Evolutionary conservation across 2,329 filamentous ascomycete genomes (phyloP).

Genomic region (Trichoderma cornu-damae): DNA sequence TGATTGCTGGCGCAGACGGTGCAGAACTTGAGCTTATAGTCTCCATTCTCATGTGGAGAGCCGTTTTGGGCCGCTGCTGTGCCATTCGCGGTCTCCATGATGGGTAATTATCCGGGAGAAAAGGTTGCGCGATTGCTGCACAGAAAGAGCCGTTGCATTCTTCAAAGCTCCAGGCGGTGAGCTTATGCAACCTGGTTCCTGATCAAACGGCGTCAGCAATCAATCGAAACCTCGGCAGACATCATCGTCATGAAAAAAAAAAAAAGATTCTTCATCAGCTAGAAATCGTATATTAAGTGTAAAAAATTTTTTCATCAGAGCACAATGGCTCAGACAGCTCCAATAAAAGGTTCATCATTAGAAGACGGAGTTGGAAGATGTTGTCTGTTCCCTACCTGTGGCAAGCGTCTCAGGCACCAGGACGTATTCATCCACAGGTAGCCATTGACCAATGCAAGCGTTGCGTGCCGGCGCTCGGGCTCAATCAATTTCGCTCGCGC

Average conservation of each 20-base stretch:
- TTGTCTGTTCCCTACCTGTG: conserved; percentile 24
- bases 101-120: conserved; percentile 18
- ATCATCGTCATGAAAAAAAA: not conserved
- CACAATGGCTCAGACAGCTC: conserved; percentile 68
- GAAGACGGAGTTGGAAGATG: conserved; percentile 17
- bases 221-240: not conserved
- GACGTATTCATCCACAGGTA: not conserved
- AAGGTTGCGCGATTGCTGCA: conserved; percentile 6
- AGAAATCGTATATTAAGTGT: conserved; percentile 48
- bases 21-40: conserved; percentile 90
- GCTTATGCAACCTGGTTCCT: not conserved
- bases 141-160: conserved; percentile 23
- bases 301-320: conserved; percentile 56
- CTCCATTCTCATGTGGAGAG: conserved; percentile 47
- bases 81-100: conserved; percentile 43
- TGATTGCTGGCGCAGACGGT: conserved; percentile 99
- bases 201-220: conserved; percentile 16
- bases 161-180: conserved; percentile 17
- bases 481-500: conserved; percentile 12
- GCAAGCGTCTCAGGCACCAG: not conserved
- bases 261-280: conserved; percentile 30
- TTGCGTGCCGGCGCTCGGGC: not conserved
- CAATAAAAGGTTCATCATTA: conserved; percentile 58
- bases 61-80: conserved; percentile 37
- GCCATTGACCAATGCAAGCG: not conserved